These are phyloP conservation scores for Didymella arachidicola DNA, from an alignment of 2,329 filamentous ascomycete species.

Conservation along the genomic window DNA sequence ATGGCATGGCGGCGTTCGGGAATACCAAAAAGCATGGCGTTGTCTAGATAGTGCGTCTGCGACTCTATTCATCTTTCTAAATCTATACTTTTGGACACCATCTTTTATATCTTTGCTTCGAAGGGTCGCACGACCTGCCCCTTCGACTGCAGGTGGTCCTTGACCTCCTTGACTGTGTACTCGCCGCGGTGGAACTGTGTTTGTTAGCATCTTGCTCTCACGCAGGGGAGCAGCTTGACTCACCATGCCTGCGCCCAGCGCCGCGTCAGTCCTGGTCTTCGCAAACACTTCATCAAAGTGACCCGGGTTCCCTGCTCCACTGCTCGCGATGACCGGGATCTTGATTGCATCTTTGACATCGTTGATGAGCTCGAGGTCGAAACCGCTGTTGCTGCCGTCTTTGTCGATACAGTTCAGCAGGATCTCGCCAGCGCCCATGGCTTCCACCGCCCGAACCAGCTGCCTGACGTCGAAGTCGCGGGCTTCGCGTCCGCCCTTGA, in stretches of 20 bases:
- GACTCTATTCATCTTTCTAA: neutral
- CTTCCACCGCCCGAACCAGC: conserved; percentile 86
- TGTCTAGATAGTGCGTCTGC: neutral
- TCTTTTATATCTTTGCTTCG: conserved; percentile 57
- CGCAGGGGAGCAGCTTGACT: conserved; percentile 36
- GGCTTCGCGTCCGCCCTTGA: conserved; percentile 94
- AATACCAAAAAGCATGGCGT: conserved; percentile 36
- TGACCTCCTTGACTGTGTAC: conserved; percentile 94
- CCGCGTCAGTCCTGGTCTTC: conserved; percentile 86
- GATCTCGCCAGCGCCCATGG: conserved; percentile 94
- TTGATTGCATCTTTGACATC: conserved; percentile 86
- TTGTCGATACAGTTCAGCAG: conserved; percentile 97
- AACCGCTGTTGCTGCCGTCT: conserved; percentile 92
- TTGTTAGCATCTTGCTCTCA: neutral
- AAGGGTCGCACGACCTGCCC: conserved; percentile 81
- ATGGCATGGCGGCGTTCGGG: conserved; percentile 24
- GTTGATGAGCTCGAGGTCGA: conserved; percentile 88
- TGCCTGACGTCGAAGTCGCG: conserved; percentile 92
- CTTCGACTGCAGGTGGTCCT: conserved; percentile 75
- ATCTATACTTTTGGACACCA: neutral
- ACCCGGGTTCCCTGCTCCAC: conserved; percentile 83
- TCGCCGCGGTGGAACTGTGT: conserved; percentile 87
- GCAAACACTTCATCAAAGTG: conserved; percentile 94
- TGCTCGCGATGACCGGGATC: conserved; percentile 95
- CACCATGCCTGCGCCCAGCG: conserved; percentile 91